Percentiles rank a stretch among this genome's conserved stretches.
phyloP scores from a whole-genome alignment of 2,329 filamentous ascomycete genomes.

The Penicillium italicum region DNA sequence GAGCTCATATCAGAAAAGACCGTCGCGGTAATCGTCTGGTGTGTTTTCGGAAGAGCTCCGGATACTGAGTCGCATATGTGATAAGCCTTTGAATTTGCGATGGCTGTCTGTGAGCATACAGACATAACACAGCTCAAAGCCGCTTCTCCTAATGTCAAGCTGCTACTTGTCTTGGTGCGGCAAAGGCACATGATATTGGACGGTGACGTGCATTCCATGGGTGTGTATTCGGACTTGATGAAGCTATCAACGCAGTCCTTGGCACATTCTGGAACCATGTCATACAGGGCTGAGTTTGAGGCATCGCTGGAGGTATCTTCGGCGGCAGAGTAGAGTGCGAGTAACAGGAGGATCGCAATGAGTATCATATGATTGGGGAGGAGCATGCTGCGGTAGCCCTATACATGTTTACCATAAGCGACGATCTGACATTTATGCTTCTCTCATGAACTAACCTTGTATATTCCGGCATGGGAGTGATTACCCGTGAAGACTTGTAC shows the following conservation, averaged over 20 bases:
- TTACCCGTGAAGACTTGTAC: conserved; percentile 25
- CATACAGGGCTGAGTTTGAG: conserved; percentile 31
- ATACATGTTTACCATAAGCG: conserved; percentile 16
- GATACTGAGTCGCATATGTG: conserved; percentile 54
- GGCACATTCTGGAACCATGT: conserved; percentile 58
- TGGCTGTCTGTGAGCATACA: conserved; percentile 51
- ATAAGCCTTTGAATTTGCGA: conserved; percentile 45
- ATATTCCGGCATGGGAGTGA: conserved; percentile 17
- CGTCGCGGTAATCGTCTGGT: conserved; percentile 39
- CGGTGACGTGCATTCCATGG: conserved; percentile 40
- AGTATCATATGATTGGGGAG: conserved; percentile 27
- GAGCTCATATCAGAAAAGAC: conserved; percentile 19
- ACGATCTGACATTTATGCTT: neutral
- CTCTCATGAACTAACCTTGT: conserved; percentile 16
- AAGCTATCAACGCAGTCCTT: conserved; percentile 61
- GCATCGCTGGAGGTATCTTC: conserved; percentile 15
- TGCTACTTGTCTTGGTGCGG: conserved; percentile 54
- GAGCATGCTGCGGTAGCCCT: conserved; percentile 37
- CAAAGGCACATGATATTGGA: conserved; percentile 63
- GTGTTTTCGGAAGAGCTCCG: conserved; percentile 34
- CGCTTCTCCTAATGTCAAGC: conserved; percentile 69
- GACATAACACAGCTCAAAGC: conserved; percentile 64
- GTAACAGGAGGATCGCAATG: conserved; percentile 22
- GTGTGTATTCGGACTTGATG: conserved; percentile 55
- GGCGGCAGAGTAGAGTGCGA: conserved; percentile 23